Evolutionary conservation across 2,329 filamentous ascomycete genomes (phyloP).

Genomic region (Alternaria brassicicola): DNA sequence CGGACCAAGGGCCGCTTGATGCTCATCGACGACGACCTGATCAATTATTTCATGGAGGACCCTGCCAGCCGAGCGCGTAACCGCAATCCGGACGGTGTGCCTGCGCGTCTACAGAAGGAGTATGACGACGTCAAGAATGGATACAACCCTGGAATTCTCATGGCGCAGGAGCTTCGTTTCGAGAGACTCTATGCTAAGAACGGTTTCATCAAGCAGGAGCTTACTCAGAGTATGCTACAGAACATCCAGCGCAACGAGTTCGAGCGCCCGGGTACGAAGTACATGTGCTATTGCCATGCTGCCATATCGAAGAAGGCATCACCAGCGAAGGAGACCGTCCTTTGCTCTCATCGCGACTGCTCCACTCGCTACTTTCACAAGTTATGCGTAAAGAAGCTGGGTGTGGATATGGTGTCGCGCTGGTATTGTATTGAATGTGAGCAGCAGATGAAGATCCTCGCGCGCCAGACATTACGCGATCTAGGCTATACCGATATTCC

Average conservation of each 20-base stretch:
- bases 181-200: constrained; percentile 20
- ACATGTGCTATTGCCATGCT: constrained; percentile 31
- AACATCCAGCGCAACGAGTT: constrained; percentile 11
- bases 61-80: not conserved
- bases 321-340: constrained; percentile 1
- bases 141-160: constrained; percentile 16
- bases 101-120: constrained; percentile 19
- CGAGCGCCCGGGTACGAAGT: not conserved
- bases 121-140: constrained; percentile 14
- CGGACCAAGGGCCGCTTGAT: constrained; percentile 29
- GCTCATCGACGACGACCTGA: constrained; percentile 31
- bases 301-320: not conserved
- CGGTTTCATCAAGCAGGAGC: constrained; percentile 9
- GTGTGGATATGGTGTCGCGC: constrained; percentile 23
- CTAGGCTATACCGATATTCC: constrained; percentile 10
- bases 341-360: constrained; percentile 29
- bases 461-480: constrained; percentile 10
- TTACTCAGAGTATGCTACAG: constrained; percentile 11
- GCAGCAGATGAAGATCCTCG: constrained; percentile 20
- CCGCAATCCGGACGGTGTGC: constrained; percentile 5
- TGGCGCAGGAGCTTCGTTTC: constrained; percentile 26
- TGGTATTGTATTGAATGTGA: constrained; percentile 38
- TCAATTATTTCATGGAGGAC: constrained; percentile 16
- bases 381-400: constrained; percentile 28
- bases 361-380: constrained; percentile 28